Conservation (phyloP, 345 rosid species). For the Mercurialis annua region DNA sequence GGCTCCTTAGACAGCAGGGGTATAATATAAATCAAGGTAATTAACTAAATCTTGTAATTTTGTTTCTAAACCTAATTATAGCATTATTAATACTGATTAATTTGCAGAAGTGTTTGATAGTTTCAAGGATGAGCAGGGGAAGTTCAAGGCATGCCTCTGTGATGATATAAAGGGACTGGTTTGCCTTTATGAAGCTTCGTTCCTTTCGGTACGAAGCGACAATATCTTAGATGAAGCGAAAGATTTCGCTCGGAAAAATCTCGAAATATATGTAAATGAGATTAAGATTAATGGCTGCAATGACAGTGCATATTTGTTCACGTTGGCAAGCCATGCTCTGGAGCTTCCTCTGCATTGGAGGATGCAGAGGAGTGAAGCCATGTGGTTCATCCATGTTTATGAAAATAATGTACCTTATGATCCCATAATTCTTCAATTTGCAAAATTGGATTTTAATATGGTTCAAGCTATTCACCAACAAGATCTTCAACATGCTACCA, state of each 20-base stretch:
- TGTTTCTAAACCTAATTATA: not conserved
- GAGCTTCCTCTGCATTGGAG: conserved; percentile 45
- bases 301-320: conserved; percentile 5
- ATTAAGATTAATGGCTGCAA: not conserved
- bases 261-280: not conserved
- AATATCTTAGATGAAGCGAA: conserved; percentile 12
- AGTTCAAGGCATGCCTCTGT: conserved; percentile 3
- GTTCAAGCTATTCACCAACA: conserved; percentile 40
- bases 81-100: not conserved
- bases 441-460: conserved; percentile 43
- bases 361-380: conserved; percentile 40
- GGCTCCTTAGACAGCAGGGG: conserved; percentile 19
- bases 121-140: conserved; percentile 18
- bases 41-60: not conserved
- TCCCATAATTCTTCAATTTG: conserved; percentile 37
- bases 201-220: conserved; percentile 15
- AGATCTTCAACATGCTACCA: conserved; percentile 37
- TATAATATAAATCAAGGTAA: conserved; percentile 13
- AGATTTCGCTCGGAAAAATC: conserved; percentile 12
- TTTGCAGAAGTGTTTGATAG: conserved; percentile 13
- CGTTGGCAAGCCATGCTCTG: conserved; percentile 31
- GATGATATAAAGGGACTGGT: conserved; percentile 15
- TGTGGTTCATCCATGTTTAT: conserved; percentile 46
- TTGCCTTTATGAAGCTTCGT: conserved; percentile 23
- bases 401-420: conserved; percentile 14